Evolutionary conservation across 441 rosid species (phyloP).

Genomic region (Mallotus japonicus): DNA sequence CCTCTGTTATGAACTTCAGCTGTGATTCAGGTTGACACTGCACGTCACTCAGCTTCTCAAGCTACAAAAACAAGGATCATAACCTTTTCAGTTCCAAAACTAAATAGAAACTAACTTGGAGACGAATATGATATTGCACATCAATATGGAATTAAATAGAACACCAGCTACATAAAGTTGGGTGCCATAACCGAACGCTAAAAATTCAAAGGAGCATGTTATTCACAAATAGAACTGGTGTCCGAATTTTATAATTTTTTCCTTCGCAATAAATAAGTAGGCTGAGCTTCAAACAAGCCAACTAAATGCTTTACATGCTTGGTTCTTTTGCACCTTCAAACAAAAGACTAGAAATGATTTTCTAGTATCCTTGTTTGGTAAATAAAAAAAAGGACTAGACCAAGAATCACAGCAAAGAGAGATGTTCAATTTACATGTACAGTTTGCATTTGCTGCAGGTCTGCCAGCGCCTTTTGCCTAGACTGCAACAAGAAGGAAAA

Average conservation of each 20-base stretch:
- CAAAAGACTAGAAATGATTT: neutral
- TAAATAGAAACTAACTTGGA: neutral
- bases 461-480: slow-evolving; percentile 84
- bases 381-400: neutral
- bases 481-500: neutral
- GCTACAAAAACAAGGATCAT: slow-evolving; percentile 42
- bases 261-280: too few relatives aligned
- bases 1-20: slow-evolving; percentile 89
- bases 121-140: neutral
- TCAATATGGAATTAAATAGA: too few relatives aligned
- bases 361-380: neutral
- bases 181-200: too few relatives aligned
- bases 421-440: slow-evolving; percentile 48
- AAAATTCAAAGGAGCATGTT: too few relatives aligned
- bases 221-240: too few relatives aligned
- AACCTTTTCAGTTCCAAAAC: slow-evolving; percentile 15
- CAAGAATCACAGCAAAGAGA: neutral
- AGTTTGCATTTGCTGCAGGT: slow-evolving; percentile 69
- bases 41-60: slow-evolving; percentile 77
- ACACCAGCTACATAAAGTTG: too few relatives aligned
- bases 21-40: slow-evolving; percentile 81
- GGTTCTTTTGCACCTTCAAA: neutral
- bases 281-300: neutral
- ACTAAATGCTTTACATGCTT: neutral
- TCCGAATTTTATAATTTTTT: too few relatives aligned